Evolutionary conservation across 2,329 filamentous ascomycete genomes (phyloP).

Genomic region (Botrytis porri): DNA sequence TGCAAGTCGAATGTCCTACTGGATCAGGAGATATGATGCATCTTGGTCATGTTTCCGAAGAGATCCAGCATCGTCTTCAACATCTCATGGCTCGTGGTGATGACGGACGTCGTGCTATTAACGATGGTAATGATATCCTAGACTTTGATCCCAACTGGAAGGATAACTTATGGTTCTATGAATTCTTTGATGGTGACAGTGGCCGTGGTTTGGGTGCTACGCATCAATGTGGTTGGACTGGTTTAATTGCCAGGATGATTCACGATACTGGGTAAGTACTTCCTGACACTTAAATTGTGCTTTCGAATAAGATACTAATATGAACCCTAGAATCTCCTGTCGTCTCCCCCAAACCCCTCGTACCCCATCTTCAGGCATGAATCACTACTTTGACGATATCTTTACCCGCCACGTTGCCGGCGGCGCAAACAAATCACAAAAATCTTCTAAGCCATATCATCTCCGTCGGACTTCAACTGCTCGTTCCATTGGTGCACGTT

Average conservation of each 20-base stretch:
- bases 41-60: conserved; percentile 88
- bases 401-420: conserved; percentile 57
- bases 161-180: conserved; percentile 92
- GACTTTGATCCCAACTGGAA: conserved; percentile 94
- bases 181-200: conserved; percentile 93
- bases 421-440: conserved; percentile 31
- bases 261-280: conserved; percentile 86
- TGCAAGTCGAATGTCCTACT: conserved; percentile 90
- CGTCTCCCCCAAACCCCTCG: conserved; percentile 90
- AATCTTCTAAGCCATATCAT: conserved; percentile 46
- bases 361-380: conserved; percentile 76
- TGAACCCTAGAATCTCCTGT: conserved; percentile 66
- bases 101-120: conserved; percentile 83
- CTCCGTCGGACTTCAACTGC: conserved; percentile 77
- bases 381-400: conserved; percentile 94
- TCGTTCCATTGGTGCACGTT: conserved; percentile 79
- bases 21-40: conserved; percentile 95
- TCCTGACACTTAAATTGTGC: too few species aligned
- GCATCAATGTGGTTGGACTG: conserved; percentile 96
- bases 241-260: conserved; percentile 92
- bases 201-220: conserved; percentile 87
- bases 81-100: conserved; percentile 84
- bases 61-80: conserved; percentile 90
- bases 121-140: conserved; percentile 77
- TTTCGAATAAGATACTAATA: conserved; percentile 42